Evolutionary conservation across 2,329 filamentous ascomycete species (phyloP), one percentile per base, ranked within the genome.

Genomic region (Xylaria sp.): DNA sequence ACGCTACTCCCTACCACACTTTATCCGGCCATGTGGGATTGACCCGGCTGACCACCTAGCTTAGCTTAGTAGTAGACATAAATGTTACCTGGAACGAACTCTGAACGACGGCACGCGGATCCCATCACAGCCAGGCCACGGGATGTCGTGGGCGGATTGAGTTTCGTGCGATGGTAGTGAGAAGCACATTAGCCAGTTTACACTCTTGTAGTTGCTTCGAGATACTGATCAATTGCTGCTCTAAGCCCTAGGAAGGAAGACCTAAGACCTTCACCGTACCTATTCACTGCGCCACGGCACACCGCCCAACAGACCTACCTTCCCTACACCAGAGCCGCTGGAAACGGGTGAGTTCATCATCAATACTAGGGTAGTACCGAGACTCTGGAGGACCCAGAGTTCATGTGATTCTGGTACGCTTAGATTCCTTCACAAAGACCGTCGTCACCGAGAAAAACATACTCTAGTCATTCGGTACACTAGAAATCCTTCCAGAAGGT

Each of bases 401-500:
- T 28, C 48, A 2, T 20, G n/a, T 48, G 3, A 18, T 25, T 28
- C 23, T 55, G 28, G 63, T 48, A 56, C 63, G 28, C 63, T 61
- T 55, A 8, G 13, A 55, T 55, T 66, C 64, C 57, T 66, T 61
- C 51, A 43, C 61, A 54, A 48, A 54, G 64, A 61, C 49, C 49
- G 43, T 31, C 28, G 39, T 43, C 48, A 33, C 39, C 36, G 33
- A 39, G 8, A n/a, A 55, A 36, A 10, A 31, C 25, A 54, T 33
- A 36, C 25, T 10, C 28, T 61, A 48, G 12, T 6, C 28, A 43
- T 33, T 46, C 41, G 18, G 57, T 4, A 48, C 23, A 18, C 43
- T 46, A 15, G 28, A 23, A 64, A 56, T 61, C 56, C 55, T 60
- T 57, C 51, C 39, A 56, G 43, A 65, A 33, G 13, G 52, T 56